Conservation (phyloP, 2,329 filamentous ascomycete genomes). For the Dactylellina parvicollis region DNA sequence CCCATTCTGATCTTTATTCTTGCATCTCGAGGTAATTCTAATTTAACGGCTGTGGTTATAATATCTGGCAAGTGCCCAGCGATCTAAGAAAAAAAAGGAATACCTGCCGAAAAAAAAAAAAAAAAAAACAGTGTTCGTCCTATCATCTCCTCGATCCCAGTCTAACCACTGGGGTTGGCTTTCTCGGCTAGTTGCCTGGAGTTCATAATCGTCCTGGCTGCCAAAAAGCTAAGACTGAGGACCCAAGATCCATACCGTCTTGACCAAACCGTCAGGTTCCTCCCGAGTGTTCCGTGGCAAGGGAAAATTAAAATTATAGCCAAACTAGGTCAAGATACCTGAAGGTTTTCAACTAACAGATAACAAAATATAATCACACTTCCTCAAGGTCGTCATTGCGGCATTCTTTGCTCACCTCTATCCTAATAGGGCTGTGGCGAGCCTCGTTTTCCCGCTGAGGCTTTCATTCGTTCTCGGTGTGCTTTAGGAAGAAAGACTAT, state of each 20-base stretch:
- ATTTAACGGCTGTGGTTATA: neutral
- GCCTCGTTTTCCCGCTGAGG: conserved; percentile 17
- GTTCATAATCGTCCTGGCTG: conserved; percentile 25
- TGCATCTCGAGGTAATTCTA: conserved; percentile 1
- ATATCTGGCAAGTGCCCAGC: conserved; percentile 5
- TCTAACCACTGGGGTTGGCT: conserved; percentile 22
- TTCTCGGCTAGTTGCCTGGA: conserved; percentile 48
- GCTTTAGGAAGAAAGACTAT: neutral
- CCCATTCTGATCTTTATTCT: conserved; percentile 15
- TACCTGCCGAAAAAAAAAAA: neutral
- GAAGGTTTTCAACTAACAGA: conserved; percentile 22
- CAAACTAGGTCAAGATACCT: conserved; percentile 23
- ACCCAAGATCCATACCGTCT: conserved; percentile 28
- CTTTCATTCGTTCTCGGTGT: neutral
- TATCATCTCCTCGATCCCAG: conserved; percentile 30
- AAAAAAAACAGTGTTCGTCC: conserved; percentile 2
- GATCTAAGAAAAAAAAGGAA: conserved; percentile 6
- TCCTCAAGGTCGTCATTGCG: conserved; percentile 29
- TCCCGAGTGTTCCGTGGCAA: conserved; percentile 44
- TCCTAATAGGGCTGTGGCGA: conserved; percentile 46
- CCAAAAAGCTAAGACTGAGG: conserved; percentile 25
- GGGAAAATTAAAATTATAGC: conserved; percentile 20
- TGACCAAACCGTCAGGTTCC: conserved; percentile 31
- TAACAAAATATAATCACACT: conserved; percentile 14
- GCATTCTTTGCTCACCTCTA: conserved; percentile 18